Conservation (phyloP, 192 early-diverging fungal species). For the Backusella mclennaniae region DNA sequence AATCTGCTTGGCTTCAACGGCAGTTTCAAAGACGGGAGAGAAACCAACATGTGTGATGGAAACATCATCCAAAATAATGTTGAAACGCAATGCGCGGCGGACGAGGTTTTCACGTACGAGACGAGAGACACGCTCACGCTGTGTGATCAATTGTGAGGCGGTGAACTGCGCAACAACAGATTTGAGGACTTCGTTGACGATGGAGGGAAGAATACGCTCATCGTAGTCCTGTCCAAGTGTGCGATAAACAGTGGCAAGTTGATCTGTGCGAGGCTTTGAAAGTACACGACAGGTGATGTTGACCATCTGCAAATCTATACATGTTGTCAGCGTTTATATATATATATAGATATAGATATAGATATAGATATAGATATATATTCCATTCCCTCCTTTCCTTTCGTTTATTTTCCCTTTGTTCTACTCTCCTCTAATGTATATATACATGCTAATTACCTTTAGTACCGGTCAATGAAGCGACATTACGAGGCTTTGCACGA, state of each 20-base stretch:
- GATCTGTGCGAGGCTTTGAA: slow-evolving; percentile 78
- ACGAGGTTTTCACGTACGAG: slow-evolving; percentile 87
- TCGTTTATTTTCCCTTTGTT: background rate
- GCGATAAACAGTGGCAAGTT: slow-evolving; percentile 82
- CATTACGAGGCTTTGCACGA: slow-evolving; percentile 96
- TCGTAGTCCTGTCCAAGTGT: slow-evolving; percentile 93
- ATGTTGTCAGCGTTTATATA: background rate
- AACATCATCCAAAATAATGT: slow-evolving; percentile 94
- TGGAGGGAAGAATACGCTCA: slow-evolving; percentile 95
- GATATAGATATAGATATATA: too few species aligned
- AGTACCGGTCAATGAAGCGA: slow-evolving; percentile 96
- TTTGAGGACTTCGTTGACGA: slow-evolving; percentile 98
- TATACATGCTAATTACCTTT: slow-evolving; percentile 61
- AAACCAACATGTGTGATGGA: slow-evolving; percentile 96
- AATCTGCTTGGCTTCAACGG: slow-evolving; percentile 99
- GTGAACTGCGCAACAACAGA: slow-evolving; percentile 99
- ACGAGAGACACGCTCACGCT: slow-evolving; percentile 91
- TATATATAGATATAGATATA: too few species aligned
- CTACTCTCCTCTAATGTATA: background rate
- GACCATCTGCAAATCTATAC: slow-evolving; percentile 97
- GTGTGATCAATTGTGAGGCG: slow-evolving; percentile 96
- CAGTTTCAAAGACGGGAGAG: slow-evolving; percentile 88
- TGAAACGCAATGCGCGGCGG: slow-evolving; percentile 79
- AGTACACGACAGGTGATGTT: slow-evolving; percentile 98
- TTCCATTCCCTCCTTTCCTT: too few species aligned